Evolutionary conservation across 2,329 filamentous ascomycete genomes (phyloP), one percentile per base, ranked within the genome.

Genomic region (Fusarium irregulare): DNA sequence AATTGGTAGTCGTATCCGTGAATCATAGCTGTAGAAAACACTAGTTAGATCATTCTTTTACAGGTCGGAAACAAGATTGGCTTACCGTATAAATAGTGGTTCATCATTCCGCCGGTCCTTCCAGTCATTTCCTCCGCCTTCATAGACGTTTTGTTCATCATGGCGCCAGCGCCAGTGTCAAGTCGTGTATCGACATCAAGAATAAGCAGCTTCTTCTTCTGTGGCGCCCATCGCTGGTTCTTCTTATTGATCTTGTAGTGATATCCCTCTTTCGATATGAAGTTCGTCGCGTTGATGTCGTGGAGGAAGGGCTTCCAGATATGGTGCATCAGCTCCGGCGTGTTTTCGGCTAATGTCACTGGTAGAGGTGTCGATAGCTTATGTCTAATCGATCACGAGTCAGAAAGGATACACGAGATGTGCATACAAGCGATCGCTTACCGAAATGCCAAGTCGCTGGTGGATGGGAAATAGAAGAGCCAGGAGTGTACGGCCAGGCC

Each of bases 1-100:
- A 84, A 81, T 56, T 82, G 83, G 75, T 85, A 85, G 57, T 84
- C 81, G 73, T 84, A 84, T 21, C 83, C 83, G 74, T 85, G 83
- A 61, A 85, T 83, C 69, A 76, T 70, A 8, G 74, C 74, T 76
- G 16, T 1, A 4, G 13, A 27, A 32, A 12, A n/a, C 3, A 0
- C 6, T 7, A 4, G n/a, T 50, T n/a, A 28, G 16, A 21, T 21
- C 21, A 21, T 21, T 21, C 3, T 21, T 21, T 21, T 21, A 21
- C 21, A 21, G 21, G 21, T 21, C 4, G 7, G 1, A 20, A 7
- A 6, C 0, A 13, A n/a, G 6, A 4, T 21, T 3, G 4, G 0
- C 32, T 18, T 70, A 74, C 72, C 69, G 13, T 74, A 74, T 13
- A 74, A 44, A 44, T 73, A 70, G 49, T 74, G 72, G 30, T 73